phyloP scores from a whole-genome alignment of 2,329 filamentous ascomycete species.

The Xylariomycetidae sp. region DNA sequence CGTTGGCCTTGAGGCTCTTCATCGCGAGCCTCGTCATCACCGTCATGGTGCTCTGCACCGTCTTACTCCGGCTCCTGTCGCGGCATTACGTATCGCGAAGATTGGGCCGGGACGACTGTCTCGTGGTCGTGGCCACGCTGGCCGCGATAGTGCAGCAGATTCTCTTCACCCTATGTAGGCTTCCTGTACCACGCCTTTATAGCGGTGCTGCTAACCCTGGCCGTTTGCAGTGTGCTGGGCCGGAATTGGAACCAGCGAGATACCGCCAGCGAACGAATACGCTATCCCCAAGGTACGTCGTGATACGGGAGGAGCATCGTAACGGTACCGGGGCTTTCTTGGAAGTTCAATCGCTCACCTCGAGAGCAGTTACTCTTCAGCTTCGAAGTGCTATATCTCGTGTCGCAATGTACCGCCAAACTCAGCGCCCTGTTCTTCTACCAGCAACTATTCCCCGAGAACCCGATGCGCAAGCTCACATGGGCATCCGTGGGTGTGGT shows the following conservation, averaged over 20 bases:
- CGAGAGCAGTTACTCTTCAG: no score
- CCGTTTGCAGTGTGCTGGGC: neutral
- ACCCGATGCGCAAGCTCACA: conserved; percentile 8
- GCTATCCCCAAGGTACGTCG: conserved; percentile 7
- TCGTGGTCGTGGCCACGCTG: conserved; percentile 9
- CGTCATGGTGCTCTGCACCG: conserved; percentile 8
- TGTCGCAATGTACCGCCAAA: conserved; percentile 14
- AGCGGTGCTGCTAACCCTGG: neutral
- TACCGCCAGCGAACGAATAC: neutral
- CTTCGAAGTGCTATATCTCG: conserved; percentile 15
- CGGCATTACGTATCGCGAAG: conserved; percentile 10
- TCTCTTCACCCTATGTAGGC: conserved; percentile 13
- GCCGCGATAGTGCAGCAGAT: conserved; percentile 10
- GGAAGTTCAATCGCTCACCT: no score
- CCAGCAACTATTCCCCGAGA: conserved; percentile 11
- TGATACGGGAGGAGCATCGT: no score
- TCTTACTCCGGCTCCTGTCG: conserved; percentile 10
- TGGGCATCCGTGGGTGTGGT: conserved; percentile 9
- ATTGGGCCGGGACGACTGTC: conserved; percentile 15
- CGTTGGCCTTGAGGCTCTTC: conserved; percentile 11
- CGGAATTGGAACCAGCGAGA: neutral
- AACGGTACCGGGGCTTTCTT: no score
- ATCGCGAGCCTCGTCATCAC: conserved; percentile 8
- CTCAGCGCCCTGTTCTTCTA: conserved; percentile 15
- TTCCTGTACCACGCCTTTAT: neutral